phyloP scores from a whole-genome alignment of 805 yeast genomes.

The Zygoascus flipseniorum region DNA sequence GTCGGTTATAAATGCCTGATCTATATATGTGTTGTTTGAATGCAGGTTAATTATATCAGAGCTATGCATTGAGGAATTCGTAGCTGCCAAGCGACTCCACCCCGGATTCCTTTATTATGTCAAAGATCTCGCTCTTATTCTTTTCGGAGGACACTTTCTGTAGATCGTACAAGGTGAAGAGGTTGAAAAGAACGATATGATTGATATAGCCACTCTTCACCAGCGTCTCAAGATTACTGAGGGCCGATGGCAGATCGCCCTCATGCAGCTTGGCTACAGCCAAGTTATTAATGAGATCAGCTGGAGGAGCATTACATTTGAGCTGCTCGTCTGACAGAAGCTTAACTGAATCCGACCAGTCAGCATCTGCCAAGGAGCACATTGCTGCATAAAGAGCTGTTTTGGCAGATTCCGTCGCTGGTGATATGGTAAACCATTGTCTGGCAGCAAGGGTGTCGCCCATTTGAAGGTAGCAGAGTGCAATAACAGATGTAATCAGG shows the following conservation, averaged over 20 bases:
- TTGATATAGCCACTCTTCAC: slow-evolving; percentile 6
- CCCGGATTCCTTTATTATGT: slow-evolving; percentile 3
- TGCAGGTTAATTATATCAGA: neutral
- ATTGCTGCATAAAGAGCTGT: slow-evolving; percentile 8
- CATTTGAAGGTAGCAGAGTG: slow-evolving; percentile 17
- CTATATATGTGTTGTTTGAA: too few relatives aligned
- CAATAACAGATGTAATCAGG: slow-evolving; percentile 13
- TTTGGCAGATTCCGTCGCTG: neutral
- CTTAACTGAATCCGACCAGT: slow-evolving; percentile 15
- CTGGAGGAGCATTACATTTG: neutral
- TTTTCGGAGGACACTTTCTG: slow-evolving; percentile 6
- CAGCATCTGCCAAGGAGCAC: slow-evolving; percentile 22
- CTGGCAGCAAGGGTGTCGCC: slow-evolving; percentile 27
- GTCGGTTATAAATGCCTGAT: too few relatives aligned
- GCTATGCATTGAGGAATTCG: slow-evolving; percentile 5
- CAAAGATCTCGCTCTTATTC: slow-evolving; percentile 3
- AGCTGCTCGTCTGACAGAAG: slow-evolving; percentile 1
- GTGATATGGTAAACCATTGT: slow-evolving; percentile 19
- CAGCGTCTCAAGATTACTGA: slow-evolving; percentile 14
- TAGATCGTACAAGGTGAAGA: slow-evolving; percentile 24
- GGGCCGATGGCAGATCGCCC: slow-evolving; percentile 21
- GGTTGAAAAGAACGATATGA: slow-evolving; percentile 16
- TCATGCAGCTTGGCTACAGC: slow-evolving; percentile 19
- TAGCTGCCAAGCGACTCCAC: slow-evolving; percentile 13
- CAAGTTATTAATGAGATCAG: slow-evolving; percentile 4